A percentile compares a stretch with the other conserved stretches of the same genome.
These are phyloP conservation scores for Tripterygium wilfordii DNA, from an alignment of 177 flowering plant genomes.

Conservation along the genomic window DNA sequence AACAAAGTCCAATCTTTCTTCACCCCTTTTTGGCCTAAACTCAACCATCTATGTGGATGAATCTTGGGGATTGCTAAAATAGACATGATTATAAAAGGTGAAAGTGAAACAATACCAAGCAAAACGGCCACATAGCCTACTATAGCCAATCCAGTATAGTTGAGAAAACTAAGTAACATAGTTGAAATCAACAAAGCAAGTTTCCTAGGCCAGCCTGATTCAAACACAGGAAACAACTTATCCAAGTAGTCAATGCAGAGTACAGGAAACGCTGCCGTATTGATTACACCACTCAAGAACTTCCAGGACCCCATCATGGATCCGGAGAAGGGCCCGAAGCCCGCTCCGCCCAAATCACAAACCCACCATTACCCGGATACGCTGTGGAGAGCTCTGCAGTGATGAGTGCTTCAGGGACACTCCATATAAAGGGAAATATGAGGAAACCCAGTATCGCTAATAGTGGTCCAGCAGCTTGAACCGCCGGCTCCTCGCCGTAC, in stretches of 20 bases:
- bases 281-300: slow-evolving; percentile 68
- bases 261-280: slow-evolving; percentile 67
- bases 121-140: slow-evolving; percentile 63
- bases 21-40: slow-evolving; percentile 39
- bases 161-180: slow-evolving; percentile 44
- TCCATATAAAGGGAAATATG: slow-evolving; percentile 87
- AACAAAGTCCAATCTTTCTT: slow-evolving; percentile 63
- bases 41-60: slow-evolving; percentile 46
- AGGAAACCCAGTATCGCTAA: slow-evolving; percentile 71
- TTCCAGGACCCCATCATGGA: slow-evolving; percentile 73
- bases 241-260: slow-evolving; percentile 64
- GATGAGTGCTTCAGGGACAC: slow-evolving; percentile 78
- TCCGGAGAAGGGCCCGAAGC: slow-evolving; percentile 86
- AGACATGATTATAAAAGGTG: slow-evolving; percentile 62
- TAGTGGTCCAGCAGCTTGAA: slow-evolving; percentile 78
- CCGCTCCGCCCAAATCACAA: slow-evolving; percentile 63
- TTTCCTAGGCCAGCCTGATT: slow-evolving; percentile 34
- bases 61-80: slow-evolving; percentile 55
- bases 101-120: slow-evolving; percentile 48
- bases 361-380: slow-evolving; percentile 85
- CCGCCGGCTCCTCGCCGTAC: slow-evolving; percentile 75
- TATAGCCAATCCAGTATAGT: slow-evolving; percentile 57
- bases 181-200: slow-evolving; percentile 40
- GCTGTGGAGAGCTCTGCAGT: slow-evolving; percentile 89
- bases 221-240: slow-evolving; percentile 34